phyloP scores from a whole-genome alignment of 2,329 filamentous ascomycete genomes.

The Talaromyces sp. region DNA sequence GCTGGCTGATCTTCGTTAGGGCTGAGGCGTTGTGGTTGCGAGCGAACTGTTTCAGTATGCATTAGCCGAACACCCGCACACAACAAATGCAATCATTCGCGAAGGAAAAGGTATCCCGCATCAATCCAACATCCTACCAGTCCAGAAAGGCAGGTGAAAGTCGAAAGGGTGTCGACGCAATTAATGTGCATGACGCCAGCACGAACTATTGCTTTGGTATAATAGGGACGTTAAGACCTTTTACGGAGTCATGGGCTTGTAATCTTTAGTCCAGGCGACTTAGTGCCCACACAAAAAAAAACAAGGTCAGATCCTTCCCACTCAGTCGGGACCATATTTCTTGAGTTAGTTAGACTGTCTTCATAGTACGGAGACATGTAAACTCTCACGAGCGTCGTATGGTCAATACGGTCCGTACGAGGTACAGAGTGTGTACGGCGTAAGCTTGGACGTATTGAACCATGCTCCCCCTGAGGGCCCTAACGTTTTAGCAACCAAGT shows the following conservation, averaged over 20 bases:
- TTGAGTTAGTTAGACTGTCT: background rate
- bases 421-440: background rate
- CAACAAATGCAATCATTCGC: background rate
- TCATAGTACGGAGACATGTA: background rate
- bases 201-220: background rate
- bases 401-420: background rate
- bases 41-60: background rate
- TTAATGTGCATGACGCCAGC: background rate
- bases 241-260: background rate
- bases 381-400: background rate
- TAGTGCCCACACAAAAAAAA: background rate
- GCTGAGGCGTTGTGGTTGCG: background rate
- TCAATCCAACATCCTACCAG: background rate
- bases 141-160: background rate
- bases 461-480: too few species aligned
- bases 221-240: background rate
- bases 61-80: background rate
- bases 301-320: background rate
- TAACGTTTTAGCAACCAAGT: constrained; percentile 8
- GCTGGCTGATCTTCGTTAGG: constrained; percentile 8
- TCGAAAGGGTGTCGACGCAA: background rate
- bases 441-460: background rate
- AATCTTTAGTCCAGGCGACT: too few species aligned
- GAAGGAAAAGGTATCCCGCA: background rate
- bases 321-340: background rate